phyloP scores from a whole-genome alignment of 1,284 basidiomycete genomes.

The Cryptococcus floricola region DNA sequence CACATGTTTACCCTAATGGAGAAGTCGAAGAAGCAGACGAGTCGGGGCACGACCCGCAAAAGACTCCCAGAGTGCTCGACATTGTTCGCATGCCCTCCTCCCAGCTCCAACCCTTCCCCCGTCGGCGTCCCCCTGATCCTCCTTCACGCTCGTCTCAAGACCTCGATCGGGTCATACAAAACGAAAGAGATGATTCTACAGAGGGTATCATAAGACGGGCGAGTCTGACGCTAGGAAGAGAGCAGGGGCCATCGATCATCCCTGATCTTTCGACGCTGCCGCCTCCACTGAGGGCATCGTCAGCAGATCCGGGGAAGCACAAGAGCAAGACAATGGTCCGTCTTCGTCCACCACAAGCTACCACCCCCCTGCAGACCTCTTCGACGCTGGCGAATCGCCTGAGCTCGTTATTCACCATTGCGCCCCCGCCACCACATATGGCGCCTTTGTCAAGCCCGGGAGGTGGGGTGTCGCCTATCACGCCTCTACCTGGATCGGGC shows the following conservation, averaged over 20 bases:
- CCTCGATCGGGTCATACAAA: neutral
- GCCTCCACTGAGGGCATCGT: slow-evolving; percentile 11
- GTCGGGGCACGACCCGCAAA: slow-evolving; percentile 1
- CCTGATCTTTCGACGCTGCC: slow-evolving; percentile 30
- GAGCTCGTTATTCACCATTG: slow-evolving; percentile 22
- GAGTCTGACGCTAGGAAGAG: neutral
- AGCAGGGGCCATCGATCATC: slow-evolving; percentile 17
- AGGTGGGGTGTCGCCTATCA: no score
- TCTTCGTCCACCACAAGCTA: slow-evolving; percentile 22
- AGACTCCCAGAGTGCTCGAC: slow-evolving; percentile 28
- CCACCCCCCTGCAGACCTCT: slow-evolving; percentile 3
- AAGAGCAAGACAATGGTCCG: slow-evolving; percentile 13
- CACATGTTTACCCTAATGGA: neutral
- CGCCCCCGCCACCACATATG: slow-evolving; percentile 21
- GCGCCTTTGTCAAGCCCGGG: no score
- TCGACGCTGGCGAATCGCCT: slow-evolving; percentile 15
- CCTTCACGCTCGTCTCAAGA: neutral
- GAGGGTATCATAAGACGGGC: no score
- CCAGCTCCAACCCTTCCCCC: slow-evolving; percentile 47
- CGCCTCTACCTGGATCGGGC: no score
- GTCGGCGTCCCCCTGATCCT: slow-evolving; percentile 19
- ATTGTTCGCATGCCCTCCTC: slow-evolving; percentile 44
- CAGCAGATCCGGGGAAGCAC: neutral
- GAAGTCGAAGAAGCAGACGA: neutral
- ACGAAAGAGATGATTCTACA: neutral